phyloP scores from a whole-genome alignment of 2,329 filamentous ascomycete genomes.

The Knufia fluminis region DNA sequence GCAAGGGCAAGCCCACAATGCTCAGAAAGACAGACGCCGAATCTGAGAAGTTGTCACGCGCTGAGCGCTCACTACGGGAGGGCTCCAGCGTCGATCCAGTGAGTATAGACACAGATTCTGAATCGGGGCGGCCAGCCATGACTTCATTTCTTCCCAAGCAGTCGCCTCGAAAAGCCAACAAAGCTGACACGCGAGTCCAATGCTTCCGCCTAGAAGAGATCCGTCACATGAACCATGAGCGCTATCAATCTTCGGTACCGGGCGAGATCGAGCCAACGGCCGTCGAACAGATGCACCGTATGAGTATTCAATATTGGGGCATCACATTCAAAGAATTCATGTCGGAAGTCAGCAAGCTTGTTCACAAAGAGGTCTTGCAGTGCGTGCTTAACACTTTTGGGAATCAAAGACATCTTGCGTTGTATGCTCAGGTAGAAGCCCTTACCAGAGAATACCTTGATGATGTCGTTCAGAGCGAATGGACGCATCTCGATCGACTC shows the following conservation, averaged over 20 bases:
- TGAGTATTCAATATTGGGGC: conserved; percentile 52
- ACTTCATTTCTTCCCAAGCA: not conserved
- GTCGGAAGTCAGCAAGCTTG: conserved; percentile 13
- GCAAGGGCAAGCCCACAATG: conserved; percentile 1
- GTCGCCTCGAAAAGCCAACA: not conserved
- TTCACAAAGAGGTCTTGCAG: not conserved
- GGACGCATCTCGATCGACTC: not conserved
- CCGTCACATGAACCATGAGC: conserved; percentile 44
- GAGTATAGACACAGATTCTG: not conserved
- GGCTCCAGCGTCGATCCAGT: not conserved
- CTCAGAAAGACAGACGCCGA: not conserved
- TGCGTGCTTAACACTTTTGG: not conserved
- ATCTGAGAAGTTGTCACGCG: not conserved
- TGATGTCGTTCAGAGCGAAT: not conserved
- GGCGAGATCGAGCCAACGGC: conserved; percentile 52
- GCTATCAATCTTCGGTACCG: conserved; percentile 49
- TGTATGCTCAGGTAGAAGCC: not conserved
- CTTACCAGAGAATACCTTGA: not conserved
- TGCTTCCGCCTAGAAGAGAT: conserved; percentile 35
- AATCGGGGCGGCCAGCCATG: not conserved
- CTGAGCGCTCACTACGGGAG: conserved; percentile 2
- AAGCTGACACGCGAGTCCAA: conserved; percentile 10
- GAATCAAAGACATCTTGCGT: conserved; percentile 3
- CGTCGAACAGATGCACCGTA: conserved; percentile 48
- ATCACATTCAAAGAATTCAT: conserved; percentile 40